Conservation (phyloP, 1,284 basidiomycete genomes). For the Somion occarium region DNA sequence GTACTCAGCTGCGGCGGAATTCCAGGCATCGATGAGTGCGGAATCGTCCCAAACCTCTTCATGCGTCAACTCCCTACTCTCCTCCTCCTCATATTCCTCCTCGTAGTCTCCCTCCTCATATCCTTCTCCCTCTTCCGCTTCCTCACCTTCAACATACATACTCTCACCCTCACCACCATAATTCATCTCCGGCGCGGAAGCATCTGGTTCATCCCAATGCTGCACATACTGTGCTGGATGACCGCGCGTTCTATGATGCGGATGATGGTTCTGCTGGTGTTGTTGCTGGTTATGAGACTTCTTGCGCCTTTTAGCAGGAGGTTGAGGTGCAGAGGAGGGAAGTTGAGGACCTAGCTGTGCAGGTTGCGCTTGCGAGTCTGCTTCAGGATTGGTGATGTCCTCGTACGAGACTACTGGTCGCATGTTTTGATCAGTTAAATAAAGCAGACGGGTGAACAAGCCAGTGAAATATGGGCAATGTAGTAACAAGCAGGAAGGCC, state of each 20-base stretch:
- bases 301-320: conserved; percentile 28
- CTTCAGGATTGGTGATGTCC: conserved; percentile 20
- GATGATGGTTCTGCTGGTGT: conserved; percentile 7
- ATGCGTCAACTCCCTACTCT: conserved; percentile 58
- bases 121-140: conserved; percentile 12
- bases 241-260: not conserved
- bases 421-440: no score
- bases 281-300: conserved; percentile 13
- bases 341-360: conserved; percentile 17
- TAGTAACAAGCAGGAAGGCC: no score
- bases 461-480: no score
- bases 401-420: conserved; percentile 29
- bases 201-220: conserved; percentile 44
- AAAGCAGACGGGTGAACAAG: no score
- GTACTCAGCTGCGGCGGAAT: conserved; percentile 76
- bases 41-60: conserved; percentile 82
- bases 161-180: conserved; percentile 31
- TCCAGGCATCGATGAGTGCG: conserved; percentile 74
- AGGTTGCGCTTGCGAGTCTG: not conserved
- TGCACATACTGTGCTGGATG: conserved; percentile 23
- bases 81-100: conserved; percentile 35
- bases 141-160: conserved; percentile 7
- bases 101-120: conserved; percentile 12
- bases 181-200: conserved; percentile 20
- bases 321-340: conserved; percentile 12